These are phyloP conservation scores for Collybia nuda DNA, from an alignment of 768 basidiomycete genomes.

Conservation along the genomic window DNA sequence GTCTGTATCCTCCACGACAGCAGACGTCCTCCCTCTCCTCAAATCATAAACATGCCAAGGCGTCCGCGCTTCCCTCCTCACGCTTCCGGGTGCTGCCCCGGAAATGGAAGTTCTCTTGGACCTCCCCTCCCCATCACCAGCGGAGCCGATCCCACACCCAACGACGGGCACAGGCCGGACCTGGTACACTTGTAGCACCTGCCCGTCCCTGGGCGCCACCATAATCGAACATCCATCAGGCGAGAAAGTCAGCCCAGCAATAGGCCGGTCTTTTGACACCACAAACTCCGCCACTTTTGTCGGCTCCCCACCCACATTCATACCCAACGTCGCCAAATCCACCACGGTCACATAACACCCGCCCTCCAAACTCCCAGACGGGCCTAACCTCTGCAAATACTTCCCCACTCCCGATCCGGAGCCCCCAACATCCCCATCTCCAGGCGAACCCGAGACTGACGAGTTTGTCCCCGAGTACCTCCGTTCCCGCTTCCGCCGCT, in stretches of 20 bases:
- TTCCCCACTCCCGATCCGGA: neutral
- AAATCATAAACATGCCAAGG: conserved; percentile 68
- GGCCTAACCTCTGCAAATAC: neutral
- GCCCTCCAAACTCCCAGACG: neutral
- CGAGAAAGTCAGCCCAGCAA: conserved; percentile 50
- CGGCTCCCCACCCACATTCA: conserved; percentile 7
- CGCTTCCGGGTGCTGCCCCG: neutral
- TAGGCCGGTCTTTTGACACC: conserved; percentile 44
- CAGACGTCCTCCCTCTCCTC: conserved; percentile 69
- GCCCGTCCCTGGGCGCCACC: conserved; percentile 56
- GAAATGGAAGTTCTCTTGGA: neutral
- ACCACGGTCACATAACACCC: conserved; percentile 44
- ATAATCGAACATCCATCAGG: conserved; percentile 52
- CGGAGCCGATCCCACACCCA: neutral
- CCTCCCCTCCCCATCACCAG: neutral
- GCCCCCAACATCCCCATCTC: neutral
- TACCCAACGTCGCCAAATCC: conserved; percentile 41
- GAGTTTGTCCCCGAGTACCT: conserved; percentile 16
- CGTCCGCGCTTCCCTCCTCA: conserved; percentile 12
- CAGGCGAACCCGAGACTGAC: conserved; percentile 2
- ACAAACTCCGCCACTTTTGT: conserved; percentile 46
- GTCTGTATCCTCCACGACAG: conserved; percentile 53
- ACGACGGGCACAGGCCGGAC: conserved; percentile 25
- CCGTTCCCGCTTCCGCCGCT: conserved; percentile 17
- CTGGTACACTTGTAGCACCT: conserved; percentile 48